Conservation (phyloP, 495 filamentous ascomycete species). For the Tuber aestivum region DNA sequence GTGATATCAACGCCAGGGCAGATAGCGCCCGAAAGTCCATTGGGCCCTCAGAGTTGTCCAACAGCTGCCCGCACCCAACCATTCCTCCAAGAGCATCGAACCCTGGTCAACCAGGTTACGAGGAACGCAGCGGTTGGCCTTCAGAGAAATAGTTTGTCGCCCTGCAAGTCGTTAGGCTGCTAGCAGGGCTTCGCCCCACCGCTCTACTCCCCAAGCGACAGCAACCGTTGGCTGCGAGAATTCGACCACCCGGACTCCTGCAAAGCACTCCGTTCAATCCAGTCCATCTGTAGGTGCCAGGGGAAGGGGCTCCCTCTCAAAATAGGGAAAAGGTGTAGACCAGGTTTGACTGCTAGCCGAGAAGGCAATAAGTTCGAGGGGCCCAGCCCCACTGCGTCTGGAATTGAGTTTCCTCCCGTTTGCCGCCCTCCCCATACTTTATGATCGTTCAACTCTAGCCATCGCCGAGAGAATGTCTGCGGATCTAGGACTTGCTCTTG, state of each 20-base stretch:
- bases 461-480: neutral
- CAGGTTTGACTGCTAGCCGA: neutral
- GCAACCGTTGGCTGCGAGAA: neutral
- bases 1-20: neutral
- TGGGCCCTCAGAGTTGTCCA: neutral
- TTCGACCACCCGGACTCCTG: neutral
- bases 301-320: neutral
- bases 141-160: neutral
- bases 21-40: neutral
- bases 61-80: neutral
- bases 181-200: neutral
- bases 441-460: neutral
- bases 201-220: neutral
- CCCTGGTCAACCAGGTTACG: neutral
- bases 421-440: neutral
- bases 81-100: neutral
- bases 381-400: neutral
- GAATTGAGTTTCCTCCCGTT: neutral
- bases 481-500: neutral
- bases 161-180: neutral
- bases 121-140: neutral
- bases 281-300: neutral
- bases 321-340: neutral
- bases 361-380: conserved; percentile 2
- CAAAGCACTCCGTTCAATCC: neutral